A percentile compares a stretch with the other conserved stretches of the same genome.
Evolutionary conservation across 2,329 filamentous ascomycete species (phyloP).

Genomic region (Xylaria polymorpha): DNA sequence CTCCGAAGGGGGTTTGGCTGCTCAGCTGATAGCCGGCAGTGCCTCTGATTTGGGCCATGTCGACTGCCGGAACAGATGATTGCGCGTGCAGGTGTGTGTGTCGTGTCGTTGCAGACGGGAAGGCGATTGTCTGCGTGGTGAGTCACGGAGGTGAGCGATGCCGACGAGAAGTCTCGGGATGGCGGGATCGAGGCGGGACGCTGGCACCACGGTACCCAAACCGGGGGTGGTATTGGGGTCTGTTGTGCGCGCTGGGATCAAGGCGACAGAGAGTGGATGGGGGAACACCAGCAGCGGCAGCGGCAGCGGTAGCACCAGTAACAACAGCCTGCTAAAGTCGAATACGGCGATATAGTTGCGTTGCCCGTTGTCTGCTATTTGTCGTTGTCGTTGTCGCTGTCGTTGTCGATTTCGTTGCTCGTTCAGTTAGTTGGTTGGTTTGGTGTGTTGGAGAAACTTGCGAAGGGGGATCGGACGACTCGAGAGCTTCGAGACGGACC

Average conservation of each 20-base stretch:
- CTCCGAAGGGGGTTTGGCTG: constrained; percentile 77
- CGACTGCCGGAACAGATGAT: constrained; percentile 26
- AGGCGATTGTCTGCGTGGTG: constrained; percentile 4
- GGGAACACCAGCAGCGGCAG: neutral
- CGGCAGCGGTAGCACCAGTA: neutral
- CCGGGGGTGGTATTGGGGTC: neutral
- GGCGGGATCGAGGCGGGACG: constrained; percentile 19
- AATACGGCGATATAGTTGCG: constrained; percentile 6
- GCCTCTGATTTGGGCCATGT: constrained; percentile 66
- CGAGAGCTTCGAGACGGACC: constrained; percentile 3
- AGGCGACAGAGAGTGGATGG: neutral
- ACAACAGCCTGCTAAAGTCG: neutral
- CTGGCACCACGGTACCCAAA: neutral
- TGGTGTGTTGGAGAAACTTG: neutral
- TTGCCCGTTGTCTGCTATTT: constrained; percentile 9
- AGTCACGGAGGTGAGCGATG: constrained; percentile 1
- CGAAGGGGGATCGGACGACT: constrained; percentile 3
- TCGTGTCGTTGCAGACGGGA: constrained; percentile 42
- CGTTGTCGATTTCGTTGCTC: neutral
- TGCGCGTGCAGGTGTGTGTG: constrained; percentile 38
- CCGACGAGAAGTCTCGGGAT: constrained; percentile 22
- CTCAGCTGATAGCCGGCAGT: constrained; percentile 86
- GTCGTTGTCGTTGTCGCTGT: no score
- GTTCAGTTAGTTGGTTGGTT: no score
- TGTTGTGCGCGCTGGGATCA: constrained; percentile 25